A percentile compares a stretch with the other conserved stretches of the same genome.
Evolutionary conservation across 352 stramenopile species (phyloP).

Genomic region (Phytophthora meadii): DNA sequence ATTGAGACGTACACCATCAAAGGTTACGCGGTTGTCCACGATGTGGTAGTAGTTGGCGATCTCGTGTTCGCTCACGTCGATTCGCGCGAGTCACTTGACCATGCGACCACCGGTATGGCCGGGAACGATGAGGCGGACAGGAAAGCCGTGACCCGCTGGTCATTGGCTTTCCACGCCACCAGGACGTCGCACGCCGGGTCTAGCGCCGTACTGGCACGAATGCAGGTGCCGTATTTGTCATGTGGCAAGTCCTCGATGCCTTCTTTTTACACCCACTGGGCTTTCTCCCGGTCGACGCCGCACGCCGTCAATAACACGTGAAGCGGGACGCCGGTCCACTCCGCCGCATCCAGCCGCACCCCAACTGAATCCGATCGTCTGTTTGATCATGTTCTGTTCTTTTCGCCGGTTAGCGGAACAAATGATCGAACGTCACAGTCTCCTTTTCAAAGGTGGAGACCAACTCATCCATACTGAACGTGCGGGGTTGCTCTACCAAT

Average conservation of each 20-base stretch:
- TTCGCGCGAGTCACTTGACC: constrained; percentile 94
- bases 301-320: constrained; percentile 46
- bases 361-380: constrained; percentile 96
- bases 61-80: constrained; percentile 82
- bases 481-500: constrained; percentile 53
- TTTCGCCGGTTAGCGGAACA: constrained; percentile 95
- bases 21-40: constrained; percentile 95
- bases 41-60: constrained; percentile 94
- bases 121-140: too few species aligned
- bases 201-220: constrained; percentile 73
- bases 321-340: constrained; percentile 91
- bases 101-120: too few species aligned
- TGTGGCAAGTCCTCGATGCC: too few species aligned
- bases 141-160: constrained; percentile 92
- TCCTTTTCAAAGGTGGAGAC: constrained; percentile 38
- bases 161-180: constrained; percentile 93
- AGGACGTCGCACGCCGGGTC: constrained; percentile 92
- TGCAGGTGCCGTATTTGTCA: too few species aligned
- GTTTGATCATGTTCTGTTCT: constrained; percentile 95
- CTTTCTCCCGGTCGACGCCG: too few species aligned
- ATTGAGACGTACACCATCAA: too few species aligned
- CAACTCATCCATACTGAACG: constrained; percentile 48
- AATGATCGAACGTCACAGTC: constrained; percentile 78
- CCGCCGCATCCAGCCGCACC: constrained; percentile 85
- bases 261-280: too few species aligned